A percentile compares a stretch with the other conserved stretches of the same genome.
Conservation (phyloP, 768 basidiomycete species). For the Phallus indusiatus region DNA sequence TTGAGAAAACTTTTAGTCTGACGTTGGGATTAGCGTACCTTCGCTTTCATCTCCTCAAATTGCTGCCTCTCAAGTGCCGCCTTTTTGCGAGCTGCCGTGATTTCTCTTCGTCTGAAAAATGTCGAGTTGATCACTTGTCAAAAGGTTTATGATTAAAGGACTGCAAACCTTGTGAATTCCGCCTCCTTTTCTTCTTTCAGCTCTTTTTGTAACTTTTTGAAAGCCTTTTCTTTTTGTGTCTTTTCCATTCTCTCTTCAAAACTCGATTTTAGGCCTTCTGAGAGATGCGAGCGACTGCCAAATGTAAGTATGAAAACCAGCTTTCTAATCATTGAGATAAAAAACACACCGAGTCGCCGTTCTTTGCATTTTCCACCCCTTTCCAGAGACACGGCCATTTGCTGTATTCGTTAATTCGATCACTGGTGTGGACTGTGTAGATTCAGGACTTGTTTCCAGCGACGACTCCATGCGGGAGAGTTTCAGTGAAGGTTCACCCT, state of each 20-base stretch:
- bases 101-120: conserved; percentile 45
- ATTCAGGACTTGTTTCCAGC: neutral
- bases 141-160: neutral
- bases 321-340: neutral
- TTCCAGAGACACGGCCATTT: conserved; percentile 6
- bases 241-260: conserved; percentile 67
- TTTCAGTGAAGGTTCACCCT: neutral
- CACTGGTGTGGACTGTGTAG: neutral
- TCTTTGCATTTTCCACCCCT: conserved; percentile 2
- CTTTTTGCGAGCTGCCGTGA: conserved; percentile 61
- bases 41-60: conserved; percentile 37
- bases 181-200: conserved; percentile 69
- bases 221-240: conserved; percentile 52
- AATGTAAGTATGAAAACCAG: neutral
- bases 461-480: neutral
- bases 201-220: conserved; percentile 65
- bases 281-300: conserved; percentile 58
- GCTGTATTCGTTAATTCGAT: conserved; percentile 1
- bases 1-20: neutral
- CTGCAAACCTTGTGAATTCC: conserved; percentile 47
- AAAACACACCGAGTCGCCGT: conserved; percentile 6
- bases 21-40: conserved; percentile 29
- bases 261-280: conserved; percentile 49
- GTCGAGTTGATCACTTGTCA: neutral
- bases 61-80: conserved; percentile 64